Conservation (phyloP, 305 asterid genomes). For the Stenogyne calaminthoides region DNA sequence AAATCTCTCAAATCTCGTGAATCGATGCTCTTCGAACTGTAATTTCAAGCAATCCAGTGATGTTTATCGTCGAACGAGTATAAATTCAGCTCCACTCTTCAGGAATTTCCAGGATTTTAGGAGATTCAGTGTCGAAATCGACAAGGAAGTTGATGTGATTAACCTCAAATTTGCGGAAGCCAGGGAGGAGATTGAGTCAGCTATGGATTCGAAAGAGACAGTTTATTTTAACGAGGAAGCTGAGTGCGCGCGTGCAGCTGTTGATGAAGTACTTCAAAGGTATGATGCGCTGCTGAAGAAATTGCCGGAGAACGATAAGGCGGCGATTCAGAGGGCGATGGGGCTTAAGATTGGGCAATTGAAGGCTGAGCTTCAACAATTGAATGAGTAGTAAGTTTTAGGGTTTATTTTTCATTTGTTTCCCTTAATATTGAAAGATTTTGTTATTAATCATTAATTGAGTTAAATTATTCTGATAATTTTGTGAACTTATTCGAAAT, state of each 20-base stretch:
- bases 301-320: slow-evolving; percentile 63
- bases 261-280: slow-evolving; percentile 68
- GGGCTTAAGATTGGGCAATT: slow-evolving; percentile 95
- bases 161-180: slow-evolving; percentile 97
- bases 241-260: slow-evolving; percentile 91
- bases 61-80: slow-evolving; percentile 30
- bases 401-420: neutral
- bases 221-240: slow-evolving; percentile 96
- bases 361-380: slow-evolving; percentile 86
- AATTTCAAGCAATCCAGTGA: slow-evolving; percentile 31
- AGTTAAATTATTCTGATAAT: neutral
- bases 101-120: slow-evolving; percentile 36
- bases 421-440: neutral
- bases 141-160: slow-evolving; percentile 73
- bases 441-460: neutral
- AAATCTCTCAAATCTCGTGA: slow-evolving; percentile 31
- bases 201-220: slow-evolving; percentile 93
- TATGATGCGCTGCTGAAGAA: slow-evolving; percentile 57
- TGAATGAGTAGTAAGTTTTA: slow-evolving; percentile 67
- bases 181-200: slow-evolving; percentile 94
- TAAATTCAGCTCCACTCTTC: slow-evolving; percentile 37
- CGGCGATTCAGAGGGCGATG: slow-evolving; percentile 82
- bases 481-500: neutral
- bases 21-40: slow-evolving; percentile 22
- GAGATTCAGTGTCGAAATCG: slow-evolving; percentile 58